phyloP scores from a whole-genome alignment of 2,329 filamentous ascomycete genomes.

The Pestalotiopsis sp. region DNA sequence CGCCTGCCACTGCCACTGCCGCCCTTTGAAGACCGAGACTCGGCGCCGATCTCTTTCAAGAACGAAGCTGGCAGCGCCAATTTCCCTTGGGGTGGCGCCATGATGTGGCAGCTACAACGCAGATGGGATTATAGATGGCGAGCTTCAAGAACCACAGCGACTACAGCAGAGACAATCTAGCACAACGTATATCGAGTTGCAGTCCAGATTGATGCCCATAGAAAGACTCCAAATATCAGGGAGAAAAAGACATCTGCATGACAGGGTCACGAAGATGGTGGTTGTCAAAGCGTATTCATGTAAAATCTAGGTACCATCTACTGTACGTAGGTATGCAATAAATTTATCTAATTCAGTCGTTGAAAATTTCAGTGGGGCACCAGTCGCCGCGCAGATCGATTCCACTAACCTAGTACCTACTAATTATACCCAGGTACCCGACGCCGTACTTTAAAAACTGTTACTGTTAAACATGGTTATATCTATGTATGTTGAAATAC shows the following conservation, averaged over 20 bases:
- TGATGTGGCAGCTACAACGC: not conserved
- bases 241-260: not conserved
- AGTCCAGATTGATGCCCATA: not conserved
- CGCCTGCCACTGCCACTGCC: conserved; percentile 18
- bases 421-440: too few species aligned
- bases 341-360: not conserved
- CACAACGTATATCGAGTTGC: not conserved
- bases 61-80: conserved; percentile 46
- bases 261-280: not conserved
- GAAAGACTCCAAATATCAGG: not conserved
- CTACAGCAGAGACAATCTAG: not conserved
- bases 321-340: not conserved
- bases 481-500: too few species aligned
- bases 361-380: conserved; percentile 2
- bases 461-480: too few species aligned
- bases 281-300: not conserved
- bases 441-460: too few species aligned
- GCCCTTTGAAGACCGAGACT: conserved; percentile 19
- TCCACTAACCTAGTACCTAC: not conserved
- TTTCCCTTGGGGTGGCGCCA: conserved; percentile 28
- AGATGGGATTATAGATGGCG: conserved; percentile 20
- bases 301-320: not conserved
- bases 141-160: conserved; percentile 16
- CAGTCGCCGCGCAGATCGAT: not conserved
- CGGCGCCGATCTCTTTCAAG: conserved; percentile 45